Evolutionary conservation across 163 green algal genomes (phyloP).

Genomic region (Scenedesmus sp.): DNA sequence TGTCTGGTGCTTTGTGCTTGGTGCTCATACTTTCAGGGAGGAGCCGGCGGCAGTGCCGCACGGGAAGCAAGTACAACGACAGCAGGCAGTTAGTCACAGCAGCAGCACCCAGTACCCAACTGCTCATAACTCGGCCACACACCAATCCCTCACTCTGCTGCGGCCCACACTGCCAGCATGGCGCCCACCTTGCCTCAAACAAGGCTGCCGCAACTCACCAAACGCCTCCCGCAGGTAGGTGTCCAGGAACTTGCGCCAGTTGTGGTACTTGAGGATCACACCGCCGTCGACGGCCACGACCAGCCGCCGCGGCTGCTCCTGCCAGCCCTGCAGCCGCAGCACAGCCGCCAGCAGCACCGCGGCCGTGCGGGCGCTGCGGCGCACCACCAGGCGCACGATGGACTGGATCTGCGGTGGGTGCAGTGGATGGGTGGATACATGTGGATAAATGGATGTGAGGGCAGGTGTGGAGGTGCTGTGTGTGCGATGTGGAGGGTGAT

Average conservation of each 20-base stretch:
- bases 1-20: no score
- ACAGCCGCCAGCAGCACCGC: conserved; percentile 74
- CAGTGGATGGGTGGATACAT: background rate
- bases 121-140: no score
- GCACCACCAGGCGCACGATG: conserved; percentile 78
- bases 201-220: conserved; percentile 45
- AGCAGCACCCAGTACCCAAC: background rate
- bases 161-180: no score
- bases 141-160: no score
- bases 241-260: conserved; percentile 67
- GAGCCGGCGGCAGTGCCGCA: no score
- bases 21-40: no score
- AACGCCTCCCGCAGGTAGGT: conserved; percentile 52
- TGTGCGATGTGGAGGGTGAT: no score
- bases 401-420: conserved; percentile 48
- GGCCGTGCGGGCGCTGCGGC: conserved; percentile 73
- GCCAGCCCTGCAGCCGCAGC: conserved; percentile 60
- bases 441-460: no score
- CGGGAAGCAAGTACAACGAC: background rate
- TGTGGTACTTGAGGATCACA: conserved; percentile 81
- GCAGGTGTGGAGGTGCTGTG: no score
- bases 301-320: conserved; percentile 38
- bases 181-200: no score
- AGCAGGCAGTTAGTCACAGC: background rate
- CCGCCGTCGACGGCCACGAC: conserved; percentile 84